A percentile compares a stretch with the other conserved stretches of the same genome.
These are phyloP conservation scores for Tolypocladium pustulatum DNA, from an alignment of 2,329 filamentous ascomycete species.

Conservation along the genomic window DNA sequence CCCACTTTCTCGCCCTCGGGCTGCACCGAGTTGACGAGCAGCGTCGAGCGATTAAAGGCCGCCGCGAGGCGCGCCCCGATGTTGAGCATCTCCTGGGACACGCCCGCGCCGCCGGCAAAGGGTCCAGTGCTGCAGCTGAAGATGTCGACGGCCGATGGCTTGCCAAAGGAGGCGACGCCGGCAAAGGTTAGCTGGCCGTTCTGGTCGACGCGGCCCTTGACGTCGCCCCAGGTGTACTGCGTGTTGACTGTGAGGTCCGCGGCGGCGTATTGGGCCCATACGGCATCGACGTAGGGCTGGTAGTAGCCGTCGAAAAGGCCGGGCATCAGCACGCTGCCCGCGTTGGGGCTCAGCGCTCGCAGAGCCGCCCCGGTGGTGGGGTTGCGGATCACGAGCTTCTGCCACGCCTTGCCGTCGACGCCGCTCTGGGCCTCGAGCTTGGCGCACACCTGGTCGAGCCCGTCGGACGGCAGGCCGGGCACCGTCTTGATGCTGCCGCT, in stretches of 20 bases:
- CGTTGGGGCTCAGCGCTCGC: conserved; percentile 43
- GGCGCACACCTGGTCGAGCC: conserved; percentile 33
- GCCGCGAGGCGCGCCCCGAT: conserved; percentile 66
- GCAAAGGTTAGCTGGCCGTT: conserved; percentile 29
- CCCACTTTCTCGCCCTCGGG: conserved; percentile 37
- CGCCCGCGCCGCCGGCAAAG: conserved; percentile 34
- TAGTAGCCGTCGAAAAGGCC: conserved; percentile 41
- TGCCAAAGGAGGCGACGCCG: conserved; percentile 32
- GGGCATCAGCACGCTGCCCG: conserved; percentile 31
- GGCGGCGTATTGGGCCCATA: conserved; percentile 38
- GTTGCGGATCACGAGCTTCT: conserved; percentile 35
- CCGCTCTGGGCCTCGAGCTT: conserved; percentile 33
- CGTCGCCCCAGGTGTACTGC: conserved; percentile 39
- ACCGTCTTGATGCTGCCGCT: conserved; percentile 34
- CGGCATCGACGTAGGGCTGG: conserved; percentile 35
- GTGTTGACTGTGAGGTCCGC: conserved; percentile 40
- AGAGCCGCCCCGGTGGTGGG: conserved; percentile 25
- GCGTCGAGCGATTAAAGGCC: conserved; percentile 63
- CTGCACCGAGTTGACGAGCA: conserved; percentile 43
- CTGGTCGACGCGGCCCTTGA: conserved; percentile 29
- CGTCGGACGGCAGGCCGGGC: conserved; percentile 35
- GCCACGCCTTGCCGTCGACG: conserved; percentile 39
- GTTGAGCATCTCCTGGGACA: conserved; percentile 40
- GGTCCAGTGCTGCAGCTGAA: conserved; percentile 46
- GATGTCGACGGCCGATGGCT: conserved; percentile 37